Percentiles rank a stretch among this genome's conserved stretches.
Conservation (phyloP, 2,329 filamentous ascomycete species). For the Bipolaris victoriae region DNA sequence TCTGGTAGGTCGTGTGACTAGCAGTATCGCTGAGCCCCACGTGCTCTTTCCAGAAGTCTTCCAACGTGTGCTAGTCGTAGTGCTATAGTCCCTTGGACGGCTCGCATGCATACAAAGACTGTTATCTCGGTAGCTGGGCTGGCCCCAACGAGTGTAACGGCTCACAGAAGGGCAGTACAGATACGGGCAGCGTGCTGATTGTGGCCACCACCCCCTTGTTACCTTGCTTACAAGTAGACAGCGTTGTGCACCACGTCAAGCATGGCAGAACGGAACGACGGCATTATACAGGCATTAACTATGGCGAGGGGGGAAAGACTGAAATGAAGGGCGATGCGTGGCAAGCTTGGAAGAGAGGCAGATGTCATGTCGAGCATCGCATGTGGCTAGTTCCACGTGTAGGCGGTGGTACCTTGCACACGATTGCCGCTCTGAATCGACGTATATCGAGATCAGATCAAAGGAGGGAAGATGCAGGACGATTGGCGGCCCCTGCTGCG, state of each 20-base stretch:
- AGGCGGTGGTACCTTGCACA: slow-evolving; percentile 12
- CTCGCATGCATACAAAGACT: too few species aligned
- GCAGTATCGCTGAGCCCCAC: background rate
- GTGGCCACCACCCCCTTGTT: too few species aligned
- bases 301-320: background rate
- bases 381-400: slow-evolving; percentile 13
- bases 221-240: too few species aligned
- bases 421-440: slow-evolving; percentile 29
- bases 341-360: slow-evolving; percentile 7
- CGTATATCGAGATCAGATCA: slow-evolving; percentile 20
- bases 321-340: background rate
- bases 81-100: background rate
- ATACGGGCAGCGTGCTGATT: too few species aligned
- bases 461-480: slow-evolving; percentile 6
- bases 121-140: too few species aligned
- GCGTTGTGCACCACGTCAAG: too few species aligned
- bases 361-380: slow-evolving; percentile 7
- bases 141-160: too few species aligned
- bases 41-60: background rate
- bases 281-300: slow-evolving; percentile 10
- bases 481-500: slow-evolving; percentile 20
- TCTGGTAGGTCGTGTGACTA: background rate
- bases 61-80: background rate
- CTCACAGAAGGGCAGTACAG: too few species aligned
- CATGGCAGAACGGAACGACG: background rate